Conservation (phyloP, 176 grass and related monocot species). For the Cenchrus purpureus region DNA sequence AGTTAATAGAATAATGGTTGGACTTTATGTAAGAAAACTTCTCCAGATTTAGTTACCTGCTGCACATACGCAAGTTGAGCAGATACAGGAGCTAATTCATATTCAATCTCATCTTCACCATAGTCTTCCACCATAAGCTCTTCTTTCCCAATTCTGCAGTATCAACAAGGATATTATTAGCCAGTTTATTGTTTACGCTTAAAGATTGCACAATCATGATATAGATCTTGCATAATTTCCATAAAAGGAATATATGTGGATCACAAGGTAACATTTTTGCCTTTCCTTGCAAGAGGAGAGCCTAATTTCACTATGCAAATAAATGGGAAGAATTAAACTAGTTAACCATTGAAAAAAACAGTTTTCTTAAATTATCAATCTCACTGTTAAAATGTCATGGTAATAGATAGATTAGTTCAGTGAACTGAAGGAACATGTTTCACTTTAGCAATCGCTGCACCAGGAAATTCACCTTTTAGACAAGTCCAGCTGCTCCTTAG, state of each 20-base stretch:
- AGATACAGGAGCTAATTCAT: constrained; percentile 82
- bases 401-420: constrained; percentile 11
- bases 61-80: constrained; percentile 85
- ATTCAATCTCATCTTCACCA: constrained; percentile 79
- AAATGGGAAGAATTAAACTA: not conserved
- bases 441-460: constrained; percentile 10
- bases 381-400: not conserved
- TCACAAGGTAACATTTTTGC: not conserved
- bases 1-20: constrained; percentile 24
- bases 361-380: not conserved
- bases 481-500: constrained; percentile 77
- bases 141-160: constrained; percentile 85
- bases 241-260: not conserved
- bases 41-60: constrained; percentile 56
- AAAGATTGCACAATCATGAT: not conserved
- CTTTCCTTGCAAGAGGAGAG: not conserved
- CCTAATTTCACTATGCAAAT: not conserved
- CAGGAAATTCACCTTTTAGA: constrained; percentile 70
- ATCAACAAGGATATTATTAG: constrained; percentile 24
- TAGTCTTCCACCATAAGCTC: constrained; percentile 83
- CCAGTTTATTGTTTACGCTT: not conserved
- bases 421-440: not conserved
- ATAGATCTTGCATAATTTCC: constrained; percentile 13
- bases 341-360: constrained; percentile 3
- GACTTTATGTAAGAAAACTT: not conserved